phyloP scores from a whole-genome alignment of 129 eudicot genomes.

The Cynara cardunculus region DNA sequence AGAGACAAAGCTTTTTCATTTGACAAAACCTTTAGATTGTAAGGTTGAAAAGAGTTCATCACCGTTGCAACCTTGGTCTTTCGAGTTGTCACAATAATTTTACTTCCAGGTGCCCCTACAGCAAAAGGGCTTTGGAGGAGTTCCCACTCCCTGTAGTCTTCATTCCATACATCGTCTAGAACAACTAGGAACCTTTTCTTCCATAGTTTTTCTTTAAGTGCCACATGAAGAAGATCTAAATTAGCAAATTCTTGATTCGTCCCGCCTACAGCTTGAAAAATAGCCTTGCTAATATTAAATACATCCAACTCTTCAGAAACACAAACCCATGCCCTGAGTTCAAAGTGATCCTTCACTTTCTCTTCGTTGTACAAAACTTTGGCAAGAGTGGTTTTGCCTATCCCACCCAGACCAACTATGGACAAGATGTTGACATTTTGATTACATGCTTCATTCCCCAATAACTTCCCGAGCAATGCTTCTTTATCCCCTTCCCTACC shows the following conservation, averaged over 20 bases:
- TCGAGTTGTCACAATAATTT: conserved; percentile 9
- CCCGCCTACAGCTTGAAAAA: conserved; percentile 13
- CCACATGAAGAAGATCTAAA: conserved; percentile 26
- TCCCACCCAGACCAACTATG: neutral
- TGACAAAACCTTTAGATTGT: neutral
- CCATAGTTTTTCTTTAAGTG: neutral
- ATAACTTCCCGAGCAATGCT: neutral
- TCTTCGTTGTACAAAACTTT: neutral
- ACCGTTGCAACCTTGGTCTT: neutral
- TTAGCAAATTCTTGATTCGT: neutral
- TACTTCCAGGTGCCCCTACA: conserved; percentile 4
- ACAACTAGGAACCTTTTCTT: neutral
- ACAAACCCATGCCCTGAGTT: neutral
- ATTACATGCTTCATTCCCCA: neutral
- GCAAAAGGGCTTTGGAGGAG: conserved; percentile 19
- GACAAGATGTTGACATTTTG: neutral
- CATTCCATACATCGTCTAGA: conserved; percentile 9
- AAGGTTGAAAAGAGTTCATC: conserved; percentile 11
- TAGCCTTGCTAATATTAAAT: neutral
- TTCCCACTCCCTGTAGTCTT: conserved; percentile 23
- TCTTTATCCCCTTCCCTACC: neutral
- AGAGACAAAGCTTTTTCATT: conserved; percentile 8
- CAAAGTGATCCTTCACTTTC: neutral
- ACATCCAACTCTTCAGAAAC: neutral
- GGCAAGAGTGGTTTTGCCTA: neutral